phyloP scores from a whole-genome alignment of 805 yeast genomes.

The Ogataea trehaloabstinens region DNA sequence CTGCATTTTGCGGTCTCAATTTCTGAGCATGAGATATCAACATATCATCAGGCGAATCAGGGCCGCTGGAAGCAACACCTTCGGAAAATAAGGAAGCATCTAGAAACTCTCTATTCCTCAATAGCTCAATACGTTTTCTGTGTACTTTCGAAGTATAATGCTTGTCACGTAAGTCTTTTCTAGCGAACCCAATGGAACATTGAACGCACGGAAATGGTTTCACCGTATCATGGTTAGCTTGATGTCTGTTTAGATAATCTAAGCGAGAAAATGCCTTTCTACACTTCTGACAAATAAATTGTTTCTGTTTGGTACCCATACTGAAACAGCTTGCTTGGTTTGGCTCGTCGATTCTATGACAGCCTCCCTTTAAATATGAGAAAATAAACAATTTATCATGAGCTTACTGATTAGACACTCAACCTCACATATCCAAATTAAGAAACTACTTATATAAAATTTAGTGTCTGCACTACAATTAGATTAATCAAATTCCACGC shows the following conservation, averaged over 20 bases:
- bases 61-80: not conserved
- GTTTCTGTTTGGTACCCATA: constrained; percentile 2
- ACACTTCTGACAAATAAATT: constrained; percentile 9
- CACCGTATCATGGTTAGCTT: constrained; percentile 28
- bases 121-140: constrained; percentile 10
- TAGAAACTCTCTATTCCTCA: constrained; percentile 3
- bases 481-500: too few species aligned
- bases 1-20: not conserved
- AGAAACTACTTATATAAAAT: too few species aligned
- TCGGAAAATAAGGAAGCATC: not conserved
- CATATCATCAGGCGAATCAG: not conserved
- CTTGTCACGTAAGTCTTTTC: constrained; percentile 34
- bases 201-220: constrained; percentile 29
- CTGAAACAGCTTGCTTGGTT: too few species aligned
- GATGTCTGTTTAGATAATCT: constrained; percentile 32
- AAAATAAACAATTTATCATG: too few species aligned
- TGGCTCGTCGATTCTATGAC: too few species aligned
- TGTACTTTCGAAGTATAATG: constrained; percentile 27
- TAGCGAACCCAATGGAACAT: constrained; percentile 29
- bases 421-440: too few species aligned
- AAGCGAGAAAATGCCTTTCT: constrained; percentile 12
- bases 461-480: too few species aligned
- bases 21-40: not conserved
- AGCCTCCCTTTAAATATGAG: too few species aligned
- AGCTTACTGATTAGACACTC: too few species aligned